Evolutionary conservation across 2,329 filamentous ascomycete species (phyloP).

Genomic region (Sordariomycetes sp.): DNA sequence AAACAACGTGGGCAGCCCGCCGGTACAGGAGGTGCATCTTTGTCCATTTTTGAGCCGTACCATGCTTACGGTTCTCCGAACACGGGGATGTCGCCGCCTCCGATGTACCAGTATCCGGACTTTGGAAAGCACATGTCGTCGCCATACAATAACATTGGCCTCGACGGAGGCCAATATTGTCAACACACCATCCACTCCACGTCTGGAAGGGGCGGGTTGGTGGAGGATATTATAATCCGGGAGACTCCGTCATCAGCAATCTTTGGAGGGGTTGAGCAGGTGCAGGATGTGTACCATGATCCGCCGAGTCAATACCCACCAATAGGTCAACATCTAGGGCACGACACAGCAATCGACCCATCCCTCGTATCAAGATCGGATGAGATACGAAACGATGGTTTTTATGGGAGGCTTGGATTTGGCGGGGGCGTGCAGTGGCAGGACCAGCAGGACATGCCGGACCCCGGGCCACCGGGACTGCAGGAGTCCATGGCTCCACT

Average conservation of each 20-base stretch:
- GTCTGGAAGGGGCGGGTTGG: conserved; percentile 10
- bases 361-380: conserved; percentile 4
- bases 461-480: neutral
- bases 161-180: conserved; percentile 19
- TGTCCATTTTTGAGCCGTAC: conserved; percentile 1
- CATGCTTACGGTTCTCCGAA: neutral
- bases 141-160: conserved; percentile 19
- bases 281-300: neutral
- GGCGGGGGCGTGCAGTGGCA: neutral
- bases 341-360: neutral
- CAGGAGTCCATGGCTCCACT: conserved; percentile 9
- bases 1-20: neutral
- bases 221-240: conserved; percentile 18
- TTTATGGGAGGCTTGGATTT: neutral
- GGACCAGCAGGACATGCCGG: neutral
- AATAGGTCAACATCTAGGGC: neutral
- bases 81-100: conserved; percentile 6
- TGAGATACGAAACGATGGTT: neutral
- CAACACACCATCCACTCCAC: conserved; percentile 18
- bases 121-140: conserved; percentile 21
- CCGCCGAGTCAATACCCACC: conserved; percentile 4
- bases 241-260: conserved; percentile 19
- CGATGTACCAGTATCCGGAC: conserved; percentile 19
- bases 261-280: neutral
- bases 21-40: neutral